Conservation (phyloP, 208 protist genomes). For the Wallacemonas rigidus region DNA sequence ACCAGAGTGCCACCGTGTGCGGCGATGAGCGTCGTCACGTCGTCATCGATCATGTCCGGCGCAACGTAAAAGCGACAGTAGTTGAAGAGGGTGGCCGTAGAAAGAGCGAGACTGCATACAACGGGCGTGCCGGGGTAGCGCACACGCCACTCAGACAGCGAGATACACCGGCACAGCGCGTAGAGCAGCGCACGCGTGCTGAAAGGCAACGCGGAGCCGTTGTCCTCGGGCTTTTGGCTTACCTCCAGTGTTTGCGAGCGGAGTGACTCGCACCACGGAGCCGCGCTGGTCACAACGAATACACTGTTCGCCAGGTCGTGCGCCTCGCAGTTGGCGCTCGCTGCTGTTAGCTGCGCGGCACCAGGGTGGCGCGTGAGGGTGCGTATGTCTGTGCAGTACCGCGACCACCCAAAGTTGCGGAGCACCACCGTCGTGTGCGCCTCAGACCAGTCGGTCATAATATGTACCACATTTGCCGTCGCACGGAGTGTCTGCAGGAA, state of each 20-base stretch:
- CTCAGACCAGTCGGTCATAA: conserved; percentile 52
- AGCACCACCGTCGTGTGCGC: conserved; percentile 41
- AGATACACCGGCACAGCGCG: conserved; percentile 60
- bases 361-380: conserved; percentile 40
- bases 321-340: conserved; percentile 36
- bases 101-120: conserved; percentile 43
- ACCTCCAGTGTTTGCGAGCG: conserved; percentile 52
- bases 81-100: conserved; percentile 42
- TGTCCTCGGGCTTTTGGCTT: conserved; percentile 26
- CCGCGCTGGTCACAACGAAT: conserved; percentile 40
- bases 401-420: conserved; percentile 48
- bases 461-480: conserved; percentile 49
- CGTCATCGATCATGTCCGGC: conserved; percentile 14
- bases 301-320: conserved; percentile 39
- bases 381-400: conserved; percentile 43
- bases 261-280: conserved; percentile 44
- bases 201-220: not conserved
- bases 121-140: conserved; percentile 71
- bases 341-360: conserved; percentile 29
- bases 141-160: conserved; percentile 64
- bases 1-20: conserved; percentile 59
- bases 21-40: conserved; percentile 40
- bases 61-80: conserved; percentile 64
- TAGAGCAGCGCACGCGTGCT: conserved; percentile 37
- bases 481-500: conserved; percentile 70